Evolutionary conservation across 345 rosid genomes (phyloP).

Genomic region (Raphanus raphanistrum): DNA sequence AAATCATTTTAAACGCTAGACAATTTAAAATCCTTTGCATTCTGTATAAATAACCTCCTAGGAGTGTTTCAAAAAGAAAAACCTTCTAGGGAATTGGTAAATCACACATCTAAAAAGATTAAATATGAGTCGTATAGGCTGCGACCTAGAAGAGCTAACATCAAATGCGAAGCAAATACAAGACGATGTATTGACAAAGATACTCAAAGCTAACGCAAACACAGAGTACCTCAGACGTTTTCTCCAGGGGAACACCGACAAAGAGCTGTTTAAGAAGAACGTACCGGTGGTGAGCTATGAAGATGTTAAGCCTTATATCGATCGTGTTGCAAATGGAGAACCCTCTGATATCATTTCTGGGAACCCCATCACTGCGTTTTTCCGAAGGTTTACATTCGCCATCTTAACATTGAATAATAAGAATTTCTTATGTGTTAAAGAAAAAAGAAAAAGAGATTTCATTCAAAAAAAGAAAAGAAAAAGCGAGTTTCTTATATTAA

Average conservation of each 20-base stretch:
- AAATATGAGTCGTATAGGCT: too few relatives aligned
- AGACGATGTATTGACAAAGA: not conserved
- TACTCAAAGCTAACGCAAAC: not conserved
- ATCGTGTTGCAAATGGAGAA: not conserved
- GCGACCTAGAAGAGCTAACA: not conserved
- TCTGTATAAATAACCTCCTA: too few relatives aligned
- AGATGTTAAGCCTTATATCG: not conserved
- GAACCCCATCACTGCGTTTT: not conserved
- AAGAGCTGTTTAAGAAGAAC: not conserved
- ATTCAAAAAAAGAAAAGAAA: too few relatives aligned
- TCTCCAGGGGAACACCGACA: not conserved
- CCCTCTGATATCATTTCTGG: not conserved
- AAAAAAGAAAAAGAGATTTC: too few relatives aligned
- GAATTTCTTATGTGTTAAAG: too few relatives aligned
- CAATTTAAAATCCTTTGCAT: too few relatives aligned
- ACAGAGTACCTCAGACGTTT: not conserved
- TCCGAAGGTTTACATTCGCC: not conserved
- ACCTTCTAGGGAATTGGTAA: too few relatives aligned
- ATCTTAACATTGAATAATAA: not conserved
- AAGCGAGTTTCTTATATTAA: too few relatives aligned
- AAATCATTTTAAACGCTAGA: too few relatives aligned
- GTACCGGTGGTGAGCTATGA: constrained; percentile 1
- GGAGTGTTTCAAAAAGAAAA: too few relatives aligned
- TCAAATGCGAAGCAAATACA: not conserved
- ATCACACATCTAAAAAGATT: too few relatives aligned